These are phyloP conservation scores for Aeschynomene evenia DNA, from an alignment of 306 rosid genomes.

Conservation along the genomic window DNA sequence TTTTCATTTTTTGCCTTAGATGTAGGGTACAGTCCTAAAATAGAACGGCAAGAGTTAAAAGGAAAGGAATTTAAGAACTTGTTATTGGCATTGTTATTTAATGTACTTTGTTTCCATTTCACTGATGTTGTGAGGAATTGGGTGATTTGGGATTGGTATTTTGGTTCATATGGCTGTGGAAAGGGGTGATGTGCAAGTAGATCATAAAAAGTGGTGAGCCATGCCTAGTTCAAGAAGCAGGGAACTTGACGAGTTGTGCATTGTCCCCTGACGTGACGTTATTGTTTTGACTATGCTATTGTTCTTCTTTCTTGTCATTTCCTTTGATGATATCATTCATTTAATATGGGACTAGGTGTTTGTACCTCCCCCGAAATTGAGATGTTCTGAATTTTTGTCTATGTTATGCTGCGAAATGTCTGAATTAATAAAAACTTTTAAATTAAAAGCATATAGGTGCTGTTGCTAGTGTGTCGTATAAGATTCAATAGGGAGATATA, in stretches of 20 bases:
- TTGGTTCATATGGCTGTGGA: background rate
- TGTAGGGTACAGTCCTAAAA: background rate
- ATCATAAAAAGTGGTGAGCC: background rate
- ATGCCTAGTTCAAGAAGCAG: background rate
- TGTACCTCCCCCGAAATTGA: background rate
- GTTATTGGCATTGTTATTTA: background rate
- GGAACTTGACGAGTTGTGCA: background rate
- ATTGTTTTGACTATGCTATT: conserved; percentile 2
- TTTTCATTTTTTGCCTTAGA: background rate
- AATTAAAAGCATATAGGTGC: too few species aligned
- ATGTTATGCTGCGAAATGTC: too few species aligned
- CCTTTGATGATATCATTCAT: background rate
- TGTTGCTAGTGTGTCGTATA: too few species aligned
- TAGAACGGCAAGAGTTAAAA: background rate
- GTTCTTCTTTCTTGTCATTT: background rate
- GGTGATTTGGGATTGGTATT: background rate
- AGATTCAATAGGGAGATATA: too few species aligned
- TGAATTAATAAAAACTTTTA: too few species aligned
- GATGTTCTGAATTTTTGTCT: background rate
- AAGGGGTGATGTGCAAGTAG: background rate
- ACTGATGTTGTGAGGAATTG: background rate
- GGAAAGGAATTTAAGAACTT: background rate
- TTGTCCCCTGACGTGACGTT: background rate
- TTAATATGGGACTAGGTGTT: background rate
- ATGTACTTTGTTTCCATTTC: background rate